Evolutionary conservation across 305 asterid species (phyloP).

Genomic region (Solanum hybrid): DNA sequence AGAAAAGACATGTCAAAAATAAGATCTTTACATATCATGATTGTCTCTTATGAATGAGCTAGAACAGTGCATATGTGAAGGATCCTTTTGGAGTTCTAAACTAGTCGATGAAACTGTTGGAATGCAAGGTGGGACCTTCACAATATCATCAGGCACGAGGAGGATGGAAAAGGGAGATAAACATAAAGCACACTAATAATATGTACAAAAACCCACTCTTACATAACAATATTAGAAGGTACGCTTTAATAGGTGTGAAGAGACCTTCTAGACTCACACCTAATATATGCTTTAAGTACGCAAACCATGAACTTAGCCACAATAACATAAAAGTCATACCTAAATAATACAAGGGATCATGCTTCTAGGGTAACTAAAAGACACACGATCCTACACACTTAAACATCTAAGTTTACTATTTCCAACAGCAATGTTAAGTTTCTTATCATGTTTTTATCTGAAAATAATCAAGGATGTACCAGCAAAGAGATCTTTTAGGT

Average conservation of each 20-base stretch:
- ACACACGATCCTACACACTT: too few relatives aligned
- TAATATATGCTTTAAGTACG: background rate
- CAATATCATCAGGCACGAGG: background rate
- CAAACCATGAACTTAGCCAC: background rate
- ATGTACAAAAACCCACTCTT: background rate
- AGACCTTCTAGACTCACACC: background rate
- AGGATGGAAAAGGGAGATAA: background rate
- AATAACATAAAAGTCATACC: too few relatives aligned
- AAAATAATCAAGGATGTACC: too few relatives aligned
- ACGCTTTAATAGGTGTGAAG: background rate
- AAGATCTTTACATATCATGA: background rate
- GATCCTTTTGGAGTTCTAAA: background rate
- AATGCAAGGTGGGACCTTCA: background rate
- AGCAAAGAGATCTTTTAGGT: too few relatives aligned
- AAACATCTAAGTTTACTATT: too few relatives aligned
- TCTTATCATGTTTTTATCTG: too few relatives aligned
- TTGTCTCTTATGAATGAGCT: background rate
- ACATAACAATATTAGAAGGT: background rate
- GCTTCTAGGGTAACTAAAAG: too few relatives aligned
- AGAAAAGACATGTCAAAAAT: background rate
- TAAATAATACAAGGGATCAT: too few relatives aligned
- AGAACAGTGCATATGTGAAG: background rate
- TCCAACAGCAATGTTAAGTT: too few relatives aligned
- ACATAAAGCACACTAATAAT: background rate
- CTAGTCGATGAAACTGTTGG: background rate